Evolutionary conservation across 1,139 yeast species (phyloP).

Genomic region (Saccharomyces pastorianus): DNA sequence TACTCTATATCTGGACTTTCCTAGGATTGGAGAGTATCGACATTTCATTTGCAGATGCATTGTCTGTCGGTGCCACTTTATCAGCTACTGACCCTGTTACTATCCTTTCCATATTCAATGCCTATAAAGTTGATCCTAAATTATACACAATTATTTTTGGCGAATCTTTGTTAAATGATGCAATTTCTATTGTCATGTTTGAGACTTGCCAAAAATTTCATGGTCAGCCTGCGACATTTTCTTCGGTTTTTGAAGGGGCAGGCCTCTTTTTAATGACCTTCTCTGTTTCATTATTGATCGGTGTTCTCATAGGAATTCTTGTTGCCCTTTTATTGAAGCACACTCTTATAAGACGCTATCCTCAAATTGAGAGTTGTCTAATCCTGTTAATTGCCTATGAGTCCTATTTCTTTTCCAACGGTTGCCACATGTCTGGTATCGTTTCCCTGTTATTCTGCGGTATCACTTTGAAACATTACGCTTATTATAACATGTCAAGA

Average conservation of each 20-base stretch:
- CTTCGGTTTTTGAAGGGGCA: constrained; percentile 84
- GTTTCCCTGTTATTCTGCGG: constrained; percentile 94
- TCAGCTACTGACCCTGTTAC: constrained; percentile 99
- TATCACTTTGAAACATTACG: constrained; percentile 91
- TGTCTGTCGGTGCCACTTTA: constrained; percentile 94
- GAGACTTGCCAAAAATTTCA: constrained; percentile 97
- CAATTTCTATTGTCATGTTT: constrained; percentile 97
- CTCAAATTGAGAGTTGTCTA: constrained; percentile 91
- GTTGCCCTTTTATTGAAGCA: constrained; percentile 89
- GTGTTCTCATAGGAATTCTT: constrained; percentile 75
- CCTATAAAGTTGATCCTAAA: constrained; percentile 96
- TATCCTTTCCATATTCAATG: constrained; percentile 91
- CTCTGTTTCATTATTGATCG: constrained; percentile 83
- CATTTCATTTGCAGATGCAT: constrained; percentile 89
- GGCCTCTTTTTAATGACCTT: constrained; percentile 91
- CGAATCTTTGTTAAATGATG: constrained; percentile 89
- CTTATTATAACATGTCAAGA: constrained; percentile 94
- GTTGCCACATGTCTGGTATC: constrained; percentile 98
- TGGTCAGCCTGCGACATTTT: constrained; percentile 68
- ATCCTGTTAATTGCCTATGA: constrained; percentile 89
- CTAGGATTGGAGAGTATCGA: constrained; percentile 82
- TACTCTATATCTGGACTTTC: constrained; percentile 82
- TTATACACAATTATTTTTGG: constrained; percentile 95
- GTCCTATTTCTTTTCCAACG: constrained; percentile 94
- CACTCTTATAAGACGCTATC: constrained; percentile 85